Evolutionary conservation across 495 filamentous ascomycete species (phyloP).

Genomic region (Chaetomium cochliodes): DNA sequence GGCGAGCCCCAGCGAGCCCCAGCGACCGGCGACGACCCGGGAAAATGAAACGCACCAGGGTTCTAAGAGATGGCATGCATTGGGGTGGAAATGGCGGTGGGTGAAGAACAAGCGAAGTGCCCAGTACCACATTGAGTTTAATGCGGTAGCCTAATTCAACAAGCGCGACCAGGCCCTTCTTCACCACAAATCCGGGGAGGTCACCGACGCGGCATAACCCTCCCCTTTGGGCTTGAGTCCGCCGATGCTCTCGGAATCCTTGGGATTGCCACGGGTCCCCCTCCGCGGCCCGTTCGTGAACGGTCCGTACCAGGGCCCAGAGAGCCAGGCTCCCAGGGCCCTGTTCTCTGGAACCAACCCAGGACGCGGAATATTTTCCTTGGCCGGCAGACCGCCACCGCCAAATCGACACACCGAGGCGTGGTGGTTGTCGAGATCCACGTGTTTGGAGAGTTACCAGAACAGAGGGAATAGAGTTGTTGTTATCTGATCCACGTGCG

Average conservation of each 20-base stretch:
- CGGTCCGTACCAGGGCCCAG: constrained; percentile 30
- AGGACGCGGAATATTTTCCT: constrained; percentile 6
- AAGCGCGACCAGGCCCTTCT: constrained; percentile 18
- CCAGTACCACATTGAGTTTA: constrained; percentile 13
- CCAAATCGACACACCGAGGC: constrained; percentile 15
- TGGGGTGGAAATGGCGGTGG: constrained; percentile 24
- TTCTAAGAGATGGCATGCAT: constrained; percentile 10
- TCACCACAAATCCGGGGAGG: constrained; percentile 32
- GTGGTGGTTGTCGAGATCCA: background rate
- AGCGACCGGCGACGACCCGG: constrained; percentile 10
- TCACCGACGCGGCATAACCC: constrained; percentile 24
- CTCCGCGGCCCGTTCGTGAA: constrained; percentile 37
- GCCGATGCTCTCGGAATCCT: constrained; percentile 29
- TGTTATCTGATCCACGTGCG: constrained; percentile 11
- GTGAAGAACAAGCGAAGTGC: constrained; percentile 13
- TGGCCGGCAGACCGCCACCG: constrained; percentile 13
- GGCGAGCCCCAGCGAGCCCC: constrained; percentile 17
- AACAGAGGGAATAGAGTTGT: background rate
- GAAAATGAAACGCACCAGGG: constrained; percentile 13
- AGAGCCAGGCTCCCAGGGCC: constrained; percentile 6
- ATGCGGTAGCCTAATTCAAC: constrained; percentile 14
- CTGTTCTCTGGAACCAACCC: background rate
- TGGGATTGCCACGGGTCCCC: constrained; percentile 29
- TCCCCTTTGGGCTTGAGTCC: constrained; percentile 27
- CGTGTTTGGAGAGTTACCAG: background rate